These are phyloP conservation scores for Helianthus tuberosus DNA, from an alignment of 129 eudicot species.

Conservation along the genomic window DNA sequence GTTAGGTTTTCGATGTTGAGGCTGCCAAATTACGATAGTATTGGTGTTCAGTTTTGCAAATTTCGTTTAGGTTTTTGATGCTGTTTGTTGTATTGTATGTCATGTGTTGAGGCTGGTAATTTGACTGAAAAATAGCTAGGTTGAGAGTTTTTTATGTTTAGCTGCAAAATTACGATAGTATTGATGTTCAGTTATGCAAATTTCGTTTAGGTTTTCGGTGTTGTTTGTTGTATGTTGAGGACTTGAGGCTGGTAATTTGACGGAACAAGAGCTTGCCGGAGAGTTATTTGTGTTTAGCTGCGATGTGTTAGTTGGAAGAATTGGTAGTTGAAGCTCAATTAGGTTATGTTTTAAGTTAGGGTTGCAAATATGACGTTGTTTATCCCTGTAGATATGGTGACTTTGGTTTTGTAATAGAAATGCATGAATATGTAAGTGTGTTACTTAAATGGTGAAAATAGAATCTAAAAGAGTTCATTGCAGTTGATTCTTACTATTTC, in stretches of 20 bases:
- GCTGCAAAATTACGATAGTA: not conserved
- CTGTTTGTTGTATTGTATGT: not conserved
- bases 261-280: too few species aligned
- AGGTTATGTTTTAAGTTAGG: too few species aligned
- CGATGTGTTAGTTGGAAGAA: too few species aligned
- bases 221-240: not conserved
- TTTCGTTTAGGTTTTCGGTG: not conserved
- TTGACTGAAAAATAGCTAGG: not conserved
- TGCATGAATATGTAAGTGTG: too few species aligned
- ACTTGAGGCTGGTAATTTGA: too few species aligned
- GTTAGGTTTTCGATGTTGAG: not conserved
- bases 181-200: not conserved
- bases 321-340: too few species aligned
- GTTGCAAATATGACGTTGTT: too few species aligned
- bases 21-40: not conserved
- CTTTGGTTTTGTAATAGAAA: too few species aligned
- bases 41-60: conserved; percentile 4
- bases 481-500: not conserved
- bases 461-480: too few species aligned
- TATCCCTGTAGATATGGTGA: too few species aligned
- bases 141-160: not conserved
- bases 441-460: too few species aligned
- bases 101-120: not conserved
- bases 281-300: too few species aligned
- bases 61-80: not conserved